A percentile compares a stretch with the other conserved stretches of the same genome.
phyloP scores from a whole-genome alignment of 192 early-diverging fungal species.

The Obelidium mucronatum region DNA sequence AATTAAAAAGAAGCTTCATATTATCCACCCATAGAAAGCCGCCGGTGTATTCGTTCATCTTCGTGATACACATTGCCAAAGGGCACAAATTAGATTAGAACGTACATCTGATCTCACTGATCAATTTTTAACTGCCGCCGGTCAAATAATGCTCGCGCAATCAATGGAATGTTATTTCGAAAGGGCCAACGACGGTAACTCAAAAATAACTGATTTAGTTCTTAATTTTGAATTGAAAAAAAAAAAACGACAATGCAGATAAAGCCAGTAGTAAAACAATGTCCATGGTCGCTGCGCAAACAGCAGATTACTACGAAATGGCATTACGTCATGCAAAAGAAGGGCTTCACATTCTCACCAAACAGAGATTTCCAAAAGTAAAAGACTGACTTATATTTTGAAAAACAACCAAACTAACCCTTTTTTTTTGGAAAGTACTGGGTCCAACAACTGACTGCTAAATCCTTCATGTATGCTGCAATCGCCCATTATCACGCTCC shows the following conservation, averaged over 20 bases:
- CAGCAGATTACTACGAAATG: slow-evolving; percentile 61
- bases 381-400: background rate
- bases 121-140: slow-evolving; percentile 69
- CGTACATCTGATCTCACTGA: slow-evolving; percentile 71
- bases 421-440: slow-evolving; percentile 26
- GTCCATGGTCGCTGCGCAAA: slow-evolving; percentile 54
- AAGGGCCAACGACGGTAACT: slow-evolving; percentile 71
- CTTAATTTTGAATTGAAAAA: background rate
- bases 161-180: slow-evolving; percentile 97
- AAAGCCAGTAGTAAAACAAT: slow-evolving; percentile 51
- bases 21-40: slow-evolving; percentile 64
- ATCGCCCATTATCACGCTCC: slow-evolving; percentile 64
- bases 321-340: slow-evolving; percentile 38
- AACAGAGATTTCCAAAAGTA: slow-evolving; percentile 42
- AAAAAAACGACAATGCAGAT: slow-evolving; percentile 30
- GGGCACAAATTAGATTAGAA: slow-evolving; percentile 57
- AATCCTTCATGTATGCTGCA: slow-evolving; percentile 51
- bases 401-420: background rate
- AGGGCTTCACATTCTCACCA: slow-evolving; percentile 23
- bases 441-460: slow-evolving; percentile 47
- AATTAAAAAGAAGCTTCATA: background rate
- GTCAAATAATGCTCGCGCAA: slow-evolving; percentile 88
- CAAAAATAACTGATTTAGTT: too few relatives aligned
- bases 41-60: slow-evolving; percentile 74
- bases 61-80: slow-evolving; percentile 51